Conservation (phyloP, 1,284 basidiomycete species). For the Amylostereum chailletii region DNA sequence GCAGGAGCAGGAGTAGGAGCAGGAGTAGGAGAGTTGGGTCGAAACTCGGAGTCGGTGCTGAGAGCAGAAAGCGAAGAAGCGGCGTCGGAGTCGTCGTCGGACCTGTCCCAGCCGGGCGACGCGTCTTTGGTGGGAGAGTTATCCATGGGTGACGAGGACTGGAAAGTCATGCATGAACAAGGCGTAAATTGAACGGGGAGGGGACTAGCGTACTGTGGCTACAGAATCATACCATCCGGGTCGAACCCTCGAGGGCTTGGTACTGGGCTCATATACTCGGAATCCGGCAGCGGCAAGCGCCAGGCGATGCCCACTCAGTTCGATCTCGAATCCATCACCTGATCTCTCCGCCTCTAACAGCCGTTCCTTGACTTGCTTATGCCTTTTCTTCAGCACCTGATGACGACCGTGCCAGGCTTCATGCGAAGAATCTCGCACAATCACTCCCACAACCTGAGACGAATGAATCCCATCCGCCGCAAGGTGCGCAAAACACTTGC, state of each 20-base stretch:
- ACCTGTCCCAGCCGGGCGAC: too few relatives aligned
- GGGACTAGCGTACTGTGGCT: too few relatives aligned
- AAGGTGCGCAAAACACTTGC: slow-evolving; percentile 44
- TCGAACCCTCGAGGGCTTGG: slow-evolving; percentile 7
- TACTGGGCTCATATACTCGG: slow-evolving; percentile 31
- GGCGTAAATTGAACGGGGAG: too few relatives aligned
- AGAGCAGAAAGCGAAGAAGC: too few relatives aligned
- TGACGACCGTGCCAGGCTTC: slow-evolving; percentile 39
- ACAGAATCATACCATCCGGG: slow-evolving; percentile 33
- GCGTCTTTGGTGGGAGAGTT: too few relatives aligned
- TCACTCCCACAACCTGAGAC: slow-evolving; percentile 24
- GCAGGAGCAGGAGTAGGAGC: too few relatives aligned
- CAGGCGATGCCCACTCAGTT: slow-evolving; percentile 22
- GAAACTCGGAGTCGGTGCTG: too few relatives aligned
- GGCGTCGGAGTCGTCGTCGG: too few relatives aligned
- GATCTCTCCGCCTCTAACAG: slow-evolving; percentile 25
- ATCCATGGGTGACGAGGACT: too few relatives aligned
- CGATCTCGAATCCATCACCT: slow-evolving; percentile 23
- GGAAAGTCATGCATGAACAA: too few relatives aligned
- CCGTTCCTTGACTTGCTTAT: background rate
- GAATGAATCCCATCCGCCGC: slow-evolving; percentile 41
- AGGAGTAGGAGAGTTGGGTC: too few relatives aligned
- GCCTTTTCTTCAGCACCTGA: background rate
- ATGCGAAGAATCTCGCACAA: background rate
- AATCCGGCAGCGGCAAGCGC: slow-evolving; percentile 30